These are phyloP conservation scores for Kluyveromyces marxianus DNA, from an alignment of 1,139 yeast species.

Conservation along the genomic window DNA sequence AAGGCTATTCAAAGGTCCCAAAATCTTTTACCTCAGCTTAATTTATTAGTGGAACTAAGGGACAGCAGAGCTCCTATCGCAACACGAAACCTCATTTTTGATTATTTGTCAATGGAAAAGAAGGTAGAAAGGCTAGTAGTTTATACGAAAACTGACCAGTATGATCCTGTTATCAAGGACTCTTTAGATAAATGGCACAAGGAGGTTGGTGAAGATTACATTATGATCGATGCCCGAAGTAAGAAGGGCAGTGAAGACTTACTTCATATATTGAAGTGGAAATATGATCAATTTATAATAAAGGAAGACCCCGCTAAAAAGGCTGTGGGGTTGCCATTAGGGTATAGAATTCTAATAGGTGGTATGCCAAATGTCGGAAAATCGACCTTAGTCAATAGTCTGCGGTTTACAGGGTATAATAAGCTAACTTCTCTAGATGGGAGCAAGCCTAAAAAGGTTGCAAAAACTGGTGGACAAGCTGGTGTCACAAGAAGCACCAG, in stretches of 20 bases:
- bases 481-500: slow-evolving; percentile 84
- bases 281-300: slow-evolving; percentile 32
- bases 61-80: slow-evolving; percentile 87
- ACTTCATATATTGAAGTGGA: slow-evolving; percentile 41
- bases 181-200: slow-evolving; percentile 34
- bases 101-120: slow-evolving; percentile 40
- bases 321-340: slow-evolving; percentile 73
- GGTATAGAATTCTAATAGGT: slow-evolving; percentile 64
- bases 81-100: slow-evolving; percentile 75
- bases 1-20: slow-evolving; percentile 68
- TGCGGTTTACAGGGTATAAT: slow-evolving; percentile 42
- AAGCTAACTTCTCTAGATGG: slow-evolving; percentile 8
- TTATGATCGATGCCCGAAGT: slow-evolving; percentile 55
- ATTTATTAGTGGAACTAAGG: slow-evolving; percentile 72
- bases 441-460: slow-evolving; percentile 51
- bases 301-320: slow-evolving; percentile 11
- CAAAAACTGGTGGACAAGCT: slow-evolving; percentile 79
- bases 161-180: slow-evolving; percentile 11
- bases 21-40: slow-evolving; percentile 70
- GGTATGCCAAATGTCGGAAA: slow-evolving; percentile 99
- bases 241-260: slow-evolving; percentile 45
- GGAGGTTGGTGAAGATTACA: slow-evolving; percentile 43
- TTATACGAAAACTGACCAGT: slow-evolving; percentile 27
- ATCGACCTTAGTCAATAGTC: slow-evolving; percentile 74
- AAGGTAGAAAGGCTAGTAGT: slow-evolving; percentile 19